Evolutionary conservation across 2,329 filamentous ascomycete genomes (phyloP).

Genomic region (Penicillium hordei): DNA sequence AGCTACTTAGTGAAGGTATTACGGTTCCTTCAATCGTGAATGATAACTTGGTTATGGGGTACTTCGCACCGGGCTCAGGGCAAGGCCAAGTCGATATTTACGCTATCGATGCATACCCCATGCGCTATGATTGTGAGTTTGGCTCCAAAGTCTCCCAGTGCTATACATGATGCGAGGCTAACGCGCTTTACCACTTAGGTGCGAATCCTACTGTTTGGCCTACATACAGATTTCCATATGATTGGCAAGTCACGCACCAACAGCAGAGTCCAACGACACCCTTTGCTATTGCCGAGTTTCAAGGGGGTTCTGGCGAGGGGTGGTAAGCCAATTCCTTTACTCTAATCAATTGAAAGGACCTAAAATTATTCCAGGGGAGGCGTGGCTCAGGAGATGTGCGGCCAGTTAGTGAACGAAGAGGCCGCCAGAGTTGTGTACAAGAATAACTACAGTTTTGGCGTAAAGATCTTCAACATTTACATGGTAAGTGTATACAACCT

Average conservation of each 20-base stretch:
- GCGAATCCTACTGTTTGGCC: conserved; percentile 24
- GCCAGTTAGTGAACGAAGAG: conserved; percentile 16
- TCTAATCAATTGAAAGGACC: background rate
- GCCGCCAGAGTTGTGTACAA: conserved; percentile 67
- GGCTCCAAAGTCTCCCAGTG: fast-evolving
- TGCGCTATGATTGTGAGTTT: conserved; percentile 27
- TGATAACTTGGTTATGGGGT: conserved; percentile 58
- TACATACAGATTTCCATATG: conserved; percentile 21
- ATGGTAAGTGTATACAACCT: conserved; percentile 53
- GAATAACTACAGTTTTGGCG: conserved; percentile 65
- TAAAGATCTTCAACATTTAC: conserved; percentile 68
- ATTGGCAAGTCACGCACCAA: conserved; percentile 22
- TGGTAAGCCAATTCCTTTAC: conserved; percentile 10
- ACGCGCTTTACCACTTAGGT: background rate
- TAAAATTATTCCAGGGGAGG: conserved; percentile 6
- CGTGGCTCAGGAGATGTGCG: conserved; percentile 12
- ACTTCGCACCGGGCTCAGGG: conserved; percentile 60
- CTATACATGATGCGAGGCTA: fast-evolving
- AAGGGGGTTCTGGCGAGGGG: conserved; percentile 22
- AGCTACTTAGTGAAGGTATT: conserved; percentile 64
- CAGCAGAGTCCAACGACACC: conserved; percentile 26
- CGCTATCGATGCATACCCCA: conserved; percentile 38
- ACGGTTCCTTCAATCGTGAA: conserved; percentile 72
- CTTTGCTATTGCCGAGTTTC: conserved; percentile 29
- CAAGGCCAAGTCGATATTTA: conserved; percentile 46